phyloP scores from a whole-genome alignment of 2,329 filamentous ascomycete species.

The Erysiphe pulchra region DNA sequence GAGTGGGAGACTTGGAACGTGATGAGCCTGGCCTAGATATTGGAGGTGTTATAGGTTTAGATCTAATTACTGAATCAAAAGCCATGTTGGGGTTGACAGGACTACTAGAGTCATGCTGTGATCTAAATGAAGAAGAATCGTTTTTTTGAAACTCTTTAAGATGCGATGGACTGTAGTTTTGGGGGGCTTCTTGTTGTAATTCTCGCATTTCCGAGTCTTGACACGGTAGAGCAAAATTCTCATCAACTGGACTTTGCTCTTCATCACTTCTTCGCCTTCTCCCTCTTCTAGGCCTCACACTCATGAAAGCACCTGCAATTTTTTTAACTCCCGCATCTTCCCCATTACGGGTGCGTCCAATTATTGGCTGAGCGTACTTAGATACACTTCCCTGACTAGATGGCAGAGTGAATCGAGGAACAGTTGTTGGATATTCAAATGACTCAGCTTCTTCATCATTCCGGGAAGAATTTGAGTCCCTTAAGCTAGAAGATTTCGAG shows the following conservation, averaged over 20 bases:
- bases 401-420: slow-evolving; percentile 21
- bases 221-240: slow-evolving; percentile 9
- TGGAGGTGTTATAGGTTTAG: slow-evolving; percentile 11
- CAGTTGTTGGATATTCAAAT: slow-evolving; percentile 19
- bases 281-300: slow-evolving; percentile 54
- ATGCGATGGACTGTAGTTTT: slow-evolving; percentile 8
- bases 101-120: slow-evolving; percentile 23
- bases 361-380: slow-evolving; percentile 22
- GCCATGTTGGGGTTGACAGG: slow-evolving; percentile 21
- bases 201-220: slow-evolving; percentile 10
- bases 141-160: slow-evolving; percentile 9
- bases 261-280: slow-evolving; percentile 30
- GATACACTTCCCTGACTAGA: slow-evolving; percentile 26
- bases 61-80: slow-evolving; percentile 9
- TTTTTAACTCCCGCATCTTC: slow-evolving; percentile 46
- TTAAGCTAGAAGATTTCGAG: slow-evolving; percentile 6
- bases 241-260: slow-evolving; percentile 16
- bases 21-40: slow-evolving; percentile 13
- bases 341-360: slow-evolving; percentile 24
- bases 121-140: slow-evolving; percentile 14
- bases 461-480: slow-evolving; percentile 6
- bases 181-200: slow-evolving; percentile 6
- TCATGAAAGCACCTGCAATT: slow-evolving; percentile 50
- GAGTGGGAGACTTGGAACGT: slow-evolving; percentile 17
- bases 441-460: slow-evolving; percentile 6